Conservation (phyloP, 2,329 filamentous ascomycete genomes). For the Clarireedia sp. region DNA sequence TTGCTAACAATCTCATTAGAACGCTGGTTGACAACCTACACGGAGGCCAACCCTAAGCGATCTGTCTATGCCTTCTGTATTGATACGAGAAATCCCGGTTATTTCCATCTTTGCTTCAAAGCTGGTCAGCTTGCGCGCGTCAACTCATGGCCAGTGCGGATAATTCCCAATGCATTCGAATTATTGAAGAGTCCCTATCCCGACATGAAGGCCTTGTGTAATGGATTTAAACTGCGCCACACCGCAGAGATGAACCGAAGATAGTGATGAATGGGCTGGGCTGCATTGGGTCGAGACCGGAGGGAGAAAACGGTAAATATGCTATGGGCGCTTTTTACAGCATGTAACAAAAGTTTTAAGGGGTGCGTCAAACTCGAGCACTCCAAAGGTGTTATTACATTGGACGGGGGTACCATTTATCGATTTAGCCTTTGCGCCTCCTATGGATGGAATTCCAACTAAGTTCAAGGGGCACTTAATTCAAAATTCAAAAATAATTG, state of each 20-base stretch:
- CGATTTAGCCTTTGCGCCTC: not conserved
- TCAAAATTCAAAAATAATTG: not conserved
- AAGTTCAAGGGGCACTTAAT: not conserved
- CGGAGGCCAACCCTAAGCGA: constrained; percentile 88
- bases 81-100: constrained; percentile 83
- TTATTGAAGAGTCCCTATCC: constrained; percentile 83
- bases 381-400: not conserved
- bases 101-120: constrained; percentile 96
- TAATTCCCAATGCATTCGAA: constrained; percentile 90
- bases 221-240: constrained; percentile 70
- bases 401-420: not conserved
- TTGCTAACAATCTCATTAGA: constrained; percentile 44
- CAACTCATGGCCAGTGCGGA: constrained; percentile 76
- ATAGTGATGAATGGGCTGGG: constrained; percentile 2
- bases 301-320: not conserved
- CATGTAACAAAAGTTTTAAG: not conserved
- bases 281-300: not conserved
- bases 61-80: constrained; percentile 95
- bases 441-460: not conserved
- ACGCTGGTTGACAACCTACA: constrained; percentile 92
- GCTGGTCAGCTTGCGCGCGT: constrained; percentile 67
- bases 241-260: constrained; percentile 22
- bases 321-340: not conserved
- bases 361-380: not conserved
- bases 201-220: constrained; percentile 90